Conservation (phyloP, 371 early-diverging fungal species). For the Apophysomyces ossiformis region DNA sequence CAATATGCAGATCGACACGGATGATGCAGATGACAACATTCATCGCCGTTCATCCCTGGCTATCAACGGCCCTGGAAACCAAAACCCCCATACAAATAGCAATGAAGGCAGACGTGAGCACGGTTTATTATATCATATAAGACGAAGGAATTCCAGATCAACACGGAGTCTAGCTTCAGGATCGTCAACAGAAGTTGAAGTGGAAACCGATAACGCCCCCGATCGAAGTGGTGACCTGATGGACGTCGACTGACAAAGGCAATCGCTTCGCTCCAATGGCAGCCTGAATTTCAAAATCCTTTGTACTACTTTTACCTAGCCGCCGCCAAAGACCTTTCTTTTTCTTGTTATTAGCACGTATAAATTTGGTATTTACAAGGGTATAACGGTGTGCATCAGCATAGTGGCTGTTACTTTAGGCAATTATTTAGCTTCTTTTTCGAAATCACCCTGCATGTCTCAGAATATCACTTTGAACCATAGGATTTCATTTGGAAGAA, state of each 20-base stretch:
- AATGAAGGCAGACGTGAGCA: constrained; percentile 13
- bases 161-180: constrained; percentile 34
- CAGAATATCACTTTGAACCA: no score
- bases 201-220: constrained; percentile 25
- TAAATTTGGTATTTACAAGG: not conserved
- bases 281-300: not conserved
- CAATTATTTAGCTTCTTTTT: no score
- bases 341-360: not conserved
- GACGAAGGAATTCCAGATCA: constrained; percentile 30
- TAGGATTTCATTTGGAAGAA: no score
- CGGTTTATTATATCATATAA: constrained; percentile 30
- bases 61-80: constrained; percentile 22
- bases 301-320: not conserved
- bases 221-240: constrained; percentile 32
- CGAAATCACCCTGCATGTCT: no score
- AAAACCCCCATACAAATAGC: constrained; percentile 10
- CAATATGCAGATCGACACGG: constrained; percentile 13
- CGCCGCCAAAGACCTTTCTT: not conserved
- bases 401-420: no score
- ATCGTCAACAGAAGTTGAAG: constrained; percentile 39
- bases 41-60: constrained; percentile 26
- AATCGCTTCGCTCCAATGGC: not conserved
- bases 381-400: not conserved
- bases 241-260: constrained; percentile 33
- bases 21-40: constrained; percentile 19